Evolutionary conservation across 176 grass and related monocot species (phyloP).

Genomic region (Musa troglodytarum): DNA sequence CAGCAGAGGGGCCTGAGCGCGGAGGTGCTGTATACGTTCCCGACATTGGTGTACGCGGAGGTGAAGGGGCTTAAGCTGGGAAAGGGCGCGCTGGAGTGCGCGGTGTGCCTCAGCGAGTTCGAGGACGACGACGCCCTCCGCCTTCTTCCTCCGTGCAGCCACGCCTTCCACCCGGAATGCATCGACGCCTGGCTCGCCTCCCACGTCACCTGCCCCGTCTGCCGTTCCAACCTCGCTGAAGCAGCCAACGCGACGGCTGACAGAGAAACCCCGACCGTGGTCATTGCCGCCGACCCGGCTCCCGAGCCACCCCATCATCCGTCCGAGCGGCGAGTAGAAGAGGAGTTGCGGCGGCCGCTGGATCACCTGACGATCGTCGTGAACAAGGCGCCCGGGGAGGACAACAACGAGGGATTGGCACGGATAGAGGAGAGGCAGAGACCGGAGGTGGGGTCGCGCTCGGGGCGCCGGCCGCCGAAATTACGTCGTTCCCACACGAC

Average conservation of each 20-base stretch:
- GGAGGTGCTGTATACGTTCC: constrained; percentile 48
- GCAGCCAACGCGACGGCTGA: not conserved
- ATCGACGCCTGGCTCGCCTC: constrained; percentile 67
- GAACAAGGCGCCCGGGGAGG: not conserved
- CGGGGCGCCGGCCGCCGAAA: constrained; percentile 24
- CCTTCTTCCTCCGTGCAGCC: constrained; percentile 63
- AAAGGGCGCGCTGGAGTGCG: constrained; percentile 75
- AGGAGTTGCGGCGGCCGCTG: constrained; percentile 1
- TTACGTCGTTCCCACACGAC: constrained; percentile 15
- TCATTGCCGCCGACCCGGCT: not conserved
- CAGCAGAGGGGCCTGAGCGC: constrained; percentile 39
- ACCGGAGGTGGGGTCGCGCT: constrained; percentile 44
- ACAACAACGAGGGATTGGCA: constrained; percentile 38
- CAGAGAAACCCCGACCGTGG: too few relatives aligned
- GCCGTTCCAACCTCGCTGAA: constrained; percentile 44
- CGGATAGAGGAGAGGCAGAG: constrained; percentile 42
- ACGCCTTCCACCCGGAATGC: constrained; percentile 69
- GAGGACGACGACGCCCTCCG: constrained; percentile 64
- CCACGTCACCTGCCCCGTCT: constrained; percentile 83
- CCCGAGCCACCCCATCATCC: not conserved
- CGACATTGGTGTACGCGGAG: constrained; percentile 56
- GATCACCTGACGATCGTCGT: constrained; percentile 38
- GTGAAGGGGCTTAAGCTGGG: constrained; percentile 49
- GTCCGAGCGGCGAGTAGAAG: constrained; percentile 5
- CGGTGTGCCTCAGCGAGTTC: constrained; percentile 80